These are phyloP conservation scores for Avena eriantha DNA, from an alignment of 176 grass and related monocot genomes.

Conservation along the genomic window DNA sequence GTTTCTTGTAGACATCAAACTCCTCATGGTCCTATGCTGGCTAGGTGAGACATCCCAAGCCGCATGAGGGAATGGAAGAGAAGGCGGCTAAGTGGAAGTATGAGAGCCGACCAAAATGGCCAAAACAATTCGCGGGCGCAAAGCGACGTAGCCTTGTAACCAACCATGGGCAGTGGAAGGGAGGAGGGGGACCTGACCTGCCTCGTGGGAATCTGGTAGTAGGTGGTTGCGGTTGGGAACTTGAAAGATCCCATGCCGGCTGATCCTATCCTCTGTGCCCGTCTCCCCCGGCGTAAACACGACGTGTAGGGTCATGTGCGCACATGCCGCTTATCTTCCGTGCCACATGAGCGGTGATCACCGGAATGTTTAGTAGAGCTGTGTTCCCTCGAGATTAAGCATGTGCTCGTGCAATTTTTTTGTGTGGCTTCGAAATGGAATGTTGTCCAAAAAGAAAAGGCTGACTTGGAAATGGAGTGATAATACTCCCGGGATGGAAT, in stretches of 20 bases:
- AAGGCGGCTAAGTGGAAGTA: conserved; percentile 45
- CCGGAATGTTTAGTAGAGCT: no score
- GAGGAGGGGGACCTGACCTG: neutral
- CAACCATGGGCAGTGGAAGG: neutral
- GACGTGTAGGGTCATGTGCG: no score
- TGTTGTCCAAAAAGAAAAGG: no score
- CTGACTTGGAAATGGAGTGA: no score
- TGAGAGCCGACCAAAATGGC: conserved; percentile 9
- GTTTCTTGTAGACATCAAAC: conserved; percentile 36
- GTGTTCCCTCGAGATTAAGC: no score
- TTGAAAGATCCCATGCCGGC: neutral
- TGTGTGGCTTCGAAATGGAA: no score
- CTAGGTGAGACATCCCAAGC: neutral
- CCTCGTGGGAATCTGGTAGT: neutral
- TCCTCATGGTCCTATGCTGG: neutral
- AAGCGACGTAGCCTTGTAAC: neutral
- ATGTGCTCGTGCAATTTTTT: no score
- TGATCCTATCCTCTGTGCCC: neutral
- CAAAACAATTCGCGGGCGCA: neutral
- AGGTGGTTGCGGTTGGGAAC: neutral
- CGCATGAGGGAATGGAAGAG: neutral
- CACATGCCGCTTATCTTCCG: neutral
- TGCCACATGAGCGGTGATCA: no score
- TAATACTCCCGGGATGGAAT: no score
- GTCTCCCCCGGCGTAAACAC: no score